Conservation (phyloP, 345 rosid genomes). For the Cardamine chenopodiifolia region DNA sequence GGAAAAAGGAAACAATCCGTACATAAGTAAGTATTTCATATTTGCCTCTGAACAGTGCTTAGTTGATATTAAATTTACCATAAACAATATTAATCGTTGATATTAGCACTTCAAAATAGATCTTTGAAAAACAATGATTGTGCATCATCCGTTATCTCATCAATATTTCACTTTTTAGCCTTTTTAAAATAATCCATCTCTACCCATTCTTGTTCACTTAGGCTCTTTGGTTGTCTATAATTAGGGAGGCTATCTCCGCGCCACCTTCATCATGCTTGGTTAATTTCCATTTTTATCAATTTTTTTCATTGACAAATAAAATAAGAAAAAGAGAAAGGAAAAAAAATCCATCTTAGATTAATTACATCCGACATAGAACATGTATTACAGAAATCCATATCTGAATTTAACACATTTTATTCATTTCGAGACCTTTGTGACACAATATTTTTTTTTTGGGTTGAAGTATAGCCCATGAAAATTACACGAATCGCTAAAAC, state of each 20-base stretch:
- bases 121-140: conserved; percentile 25
- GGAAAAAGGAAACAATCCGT: conserved; percentile 8
- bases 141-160: conserved; percentile 19
- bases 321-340: background rate
- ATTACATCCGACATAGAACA: background rate
- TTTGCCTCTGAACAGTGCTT: conserved; percentile 7
- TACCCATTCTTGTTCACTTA: conserved; percentile 20
- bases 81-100: background rate
- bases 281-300: background rate
- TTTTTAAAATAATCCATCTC: conserved; percentile 11
- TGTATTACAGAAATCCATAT: background rate
- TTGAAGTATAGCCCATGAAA: background rate
- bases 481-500: background rate
- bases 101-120: conserved; percentile 15
- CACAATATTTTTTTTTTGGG: background rate
- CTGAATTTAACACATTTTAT: background rate
- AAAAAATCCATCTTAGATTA: too few species aligned
- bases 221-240: conserved; percentile 30
- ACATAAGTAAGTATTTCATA: conserved; percentile 7
- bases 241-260: conserved; percentile 27
- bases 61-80: conserved; percentile 1
- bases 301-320: background rate
- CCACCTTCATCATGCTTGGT: conserved; percentile 31
- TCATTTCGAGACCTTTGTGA: background rate
- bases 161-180: conserved; percentile 13